Conservation (phyloP, 2,329 filamentous ascomycete species). For the Penicillium sp. region DNA sequence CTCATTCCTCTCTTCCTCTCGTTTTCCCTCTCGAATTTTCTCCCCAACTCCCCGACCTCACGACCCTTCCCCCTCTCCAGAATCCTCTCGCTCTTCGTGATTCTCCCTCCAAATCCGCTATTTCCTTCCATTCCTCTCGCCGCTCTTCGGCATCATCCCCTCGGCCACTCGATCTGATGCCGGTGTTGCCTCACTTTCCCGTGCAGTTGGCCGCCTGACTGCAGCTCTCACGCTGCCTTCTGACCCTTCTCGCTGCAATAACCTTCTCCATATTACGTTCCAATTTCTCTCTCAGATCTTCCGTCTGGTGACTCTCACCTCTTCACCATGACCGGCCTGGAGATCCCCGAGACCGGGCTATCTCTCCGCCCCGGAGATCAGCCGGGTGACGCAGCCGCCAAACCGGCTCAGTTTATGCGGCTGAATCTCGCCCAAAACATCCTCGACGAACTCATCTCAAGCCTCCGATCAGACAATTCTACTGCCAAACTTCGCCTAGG, state of each 20-base stretch:
- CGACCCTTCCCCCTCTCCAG: slow-evolving; percentile 13
- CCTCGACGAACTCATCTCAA: slow-evolving; percentile 51
- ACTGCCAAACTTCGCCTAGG: slow-evolving; percentile 52
- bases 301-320: slow-evolving; percentile 8
- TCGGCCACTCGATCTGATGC: slow-evolving; percentile 36
- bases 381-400: slow-evolving; percentile 36
- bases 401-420: slow-evolving; percentile 51
- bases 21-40: slow-evolving; percentile 12
- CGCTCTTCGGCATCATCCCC: slow-evolving; percentile 10
- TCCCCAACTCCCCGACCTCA: slow-evolving; percentile 6
- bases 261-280: slow-evolving; percentile 19
- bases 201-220: slow-evolving; percentile 45
- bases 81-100: slow-evolving; percentile 19
- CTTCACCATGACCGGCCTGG: slow-evolving; percentile 36
- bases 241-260: slow-evolving; percentile 25
- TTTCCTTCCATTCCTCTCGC: slow-evolving; percentile 22
- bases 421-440: slow-evolving; percentile 50
- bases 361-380: slow-evolving; percentile 42
- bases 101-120: slow-evolving; percentile 20
- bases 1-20: slow-evolving; percentile 20
- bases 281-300: slow-evolving; percentile 11
- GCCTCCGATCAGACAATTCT: slow-evolving; percentile 45
- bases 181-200: slow-evolving; percentile 33
- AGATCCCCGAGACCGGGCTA: slow-evolving; percentile 46
- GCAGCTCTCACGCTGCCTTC: slow-evolving; percentile 44